phyloP scores from a whole-genome alignment of 805 yeast genomes.

The Starmerella tilneyi region DNA sequence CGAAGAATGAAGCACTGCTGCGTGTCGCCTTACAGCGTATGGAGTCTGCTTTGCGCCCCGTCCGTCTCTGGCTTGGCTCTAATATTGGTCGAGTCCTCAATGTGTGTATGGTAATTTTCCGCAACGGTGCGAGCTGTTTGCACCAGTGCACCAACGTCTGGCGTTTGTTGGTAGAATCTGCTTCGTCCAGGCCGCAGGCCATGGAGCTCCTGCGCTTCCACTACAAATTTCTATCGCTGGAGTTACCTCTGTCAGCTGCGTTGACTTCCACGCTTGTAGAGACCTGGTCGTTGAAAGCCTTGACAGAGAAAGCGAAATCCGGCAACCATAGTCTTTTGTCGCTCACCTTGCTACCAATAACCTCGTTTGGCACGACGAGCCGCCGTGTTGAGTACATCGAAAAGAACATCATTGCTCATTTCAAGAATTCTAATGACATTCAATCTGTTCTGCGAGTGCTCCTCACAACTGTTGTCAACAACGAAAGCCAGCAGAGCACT shows the following conservation, averaged over 20 bases:
- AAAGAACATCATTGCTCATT: neutral
- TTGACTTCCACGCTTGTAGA: neutral
- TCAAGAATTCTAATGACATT: neutral
- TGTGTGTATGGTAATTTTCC: neutral
- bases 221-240: conserved; percentile 1
- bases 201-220: conserved; percentile 4
- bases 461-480: neutral
- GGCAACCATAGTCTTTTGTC: conserved; percentile 2
- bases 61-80: conserved; percentile 1
- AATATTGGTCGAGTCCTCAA: neutral
- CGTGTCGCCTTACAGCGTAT: neutral
- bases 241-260: neutral
- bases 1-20: neutral
- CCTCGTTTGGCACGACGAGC: neutral
- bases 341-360: conserved; percentile 1
- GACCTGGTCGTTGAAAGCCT: conserved; percentile 1
- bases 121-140: neutral
- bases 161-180: neutral
- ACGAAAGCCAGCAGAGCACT: conserved; percentile 6
- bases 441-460: neutral
- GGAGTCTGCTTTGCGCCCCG: neutral
- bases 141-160: conserved; percentile 1
- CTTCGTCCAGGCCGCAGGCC: neutral
- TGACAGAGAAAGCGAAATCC: conserved; percentile 2
- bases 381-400: conserved; percentile 1